Base-by-base conservation (phyloP, 2,329 filamentous ascomycete species). In the Talaromyces rugulosus region DNA sequence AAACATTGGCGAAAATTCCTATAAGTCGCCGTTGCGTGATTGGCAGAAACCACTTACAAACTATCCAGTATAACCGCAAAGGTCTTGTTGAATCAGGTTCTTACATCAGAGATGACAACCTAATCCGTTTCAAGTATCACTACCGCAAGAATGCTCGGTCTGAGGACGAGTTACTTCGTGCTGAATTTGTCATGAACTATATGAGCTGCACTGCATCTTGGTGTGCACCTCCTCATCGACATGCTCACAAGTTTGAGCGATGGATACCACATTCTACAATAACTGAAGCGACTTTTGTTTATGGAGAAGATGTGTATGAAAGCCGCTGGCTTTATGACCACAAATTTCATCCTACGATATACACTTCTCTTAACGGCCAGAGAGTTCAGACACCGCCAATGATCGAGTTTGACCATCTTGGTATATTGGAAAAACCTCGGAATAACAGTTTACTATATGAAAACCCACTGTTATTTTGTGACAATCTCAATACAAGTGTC, bases 201-300 rank as follows among this genome's bases (percentile, higher is more conserved):
- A 80, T 84, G 64, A 83, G 77, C 47, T 81, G 79, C 65, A 83
- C 80, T 14, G 81, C 85, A 2, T 81, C 80, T 28, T 85, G 83
- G 82, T 82, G 79, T 66, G 80, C 80, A 33, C 81, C 82, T 60
- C 81, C 82, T 3, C 75, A 78, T 42, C 77, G 77, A 18, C 79
- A 80, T 65, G 77, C 80, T 3, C 79, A 83, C 64, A 82, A 81
- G 68, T 74, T 80, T 61, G 80, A 85, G 55, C 76, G 78, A 56
- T 85, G 82, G 81, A 84, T 85, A 59, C 82, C 83, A 6, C 81
- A 82, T 64, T 78, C 82, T 18, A 81, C 82, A 57, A 81, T 84
- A 2, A 83, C 79, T 4, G 80, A 83, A 68, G 83, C 82, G 4
- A 83, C 80, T 0, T 84, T 84, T 62, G 79, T 83, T 3, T 78